Evolutionary conservation across 495 filamentous ascomycete genomes (phyloP).

Genomic region (Xylaria nigripes): DNA sequence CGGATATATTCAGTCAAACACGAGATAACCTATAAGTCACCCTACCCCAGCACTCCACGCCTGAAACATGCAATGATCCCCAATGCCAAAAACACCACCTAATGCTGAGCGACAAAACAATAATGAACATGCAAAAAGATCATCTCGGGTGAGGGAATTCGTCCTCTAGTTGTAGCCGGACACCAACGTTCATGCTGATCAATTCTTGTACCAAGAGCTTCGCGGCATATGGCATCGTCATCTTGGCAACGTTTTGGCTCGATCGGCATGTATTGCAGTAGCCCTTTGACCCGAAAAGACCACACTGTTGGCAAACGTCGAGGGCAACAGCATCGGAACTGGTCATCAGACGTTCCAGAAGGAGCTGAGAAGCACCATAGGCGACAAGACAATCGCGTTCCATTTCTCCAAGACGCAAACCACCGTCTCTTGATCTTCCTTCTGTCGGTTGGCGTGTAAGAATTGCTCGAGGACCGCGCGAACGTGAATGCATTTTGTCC

Average conservation of each 20-base stretch:
- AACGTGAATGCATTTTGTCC: conserved; percentile 98
- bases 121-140: conserved; percentile 1
- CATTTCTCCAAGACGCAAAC: conserved; percentile 95
- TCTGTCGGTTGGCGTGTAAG: conserved; percentile 95
- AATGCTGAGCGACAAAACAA: conserved; percentile 11
- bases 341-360: conserved; percentile 91
- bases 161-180: conserved; percentile 76
- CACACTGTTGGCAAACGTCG: conserved; percentile 87
- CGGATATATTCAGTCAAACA: neutral
- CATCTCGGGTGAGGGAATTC: conserved; percentile 63
- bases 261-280: conserved; percentile 89
- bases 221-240: conserved; percentile 98
- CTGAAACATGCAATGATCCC: conserved; percentile 8
- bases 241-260: conserved; percentile 67
- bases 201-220: conserved; percentile 96
- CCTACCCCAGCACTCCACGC: conserved; percentile 3
- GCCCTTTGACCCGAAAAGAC: conserved; percentile 86
- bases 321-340: conserved; percentile 83
- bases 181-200: conserved; percentile 94
- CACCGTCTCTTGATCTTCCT: conserved; percentile 85
- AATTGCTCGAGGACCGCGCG: conserved; percentile 80
- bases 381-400: conserved; percentile 96
- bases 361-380: conserved; percentile 84
- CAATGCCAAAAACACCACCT: conserved; percentile 17
- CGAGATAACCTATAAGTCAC: neutral